Conservation (phyloP, 768 basidiomycete species). For the Tylopilus rubrobrunneus region DNA sequence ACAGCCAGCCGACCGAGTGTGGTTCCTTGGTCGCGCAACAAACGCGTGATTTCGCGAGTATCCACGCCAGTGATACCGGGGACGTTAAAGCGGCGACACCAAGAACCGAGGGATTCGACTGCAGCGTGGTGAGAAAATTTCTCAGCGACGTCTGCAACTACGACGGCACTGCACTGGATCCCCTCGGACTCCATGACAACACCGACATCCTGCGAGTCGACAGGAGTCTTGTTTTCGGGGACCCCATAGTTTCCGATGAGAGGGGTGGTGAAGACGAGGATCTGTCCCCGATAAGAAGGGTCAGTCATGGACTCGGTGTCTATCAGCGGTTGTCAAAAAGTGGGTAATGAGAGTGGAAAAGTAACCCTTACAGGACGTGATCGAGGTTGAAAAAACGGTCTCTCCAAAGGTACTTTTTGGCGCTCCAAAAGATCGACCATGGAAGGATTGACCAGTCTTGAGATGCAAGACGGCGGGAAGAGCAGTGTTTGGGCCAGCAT, state of each 20-base stretch:
- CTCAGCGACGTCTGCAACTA: constrained; percentile 93
- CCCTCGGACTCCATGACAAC: constrained; percentile 84
- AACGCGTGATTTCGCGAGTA: constrained; percentile 90
- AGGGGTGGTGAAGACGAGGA: constrained; percentile 97
- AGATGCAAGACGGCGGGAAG: constrained; percentile 86
- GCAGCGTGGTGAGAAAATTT: constrained; percentile 94
- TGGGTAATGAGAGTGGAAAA: constrained; percentile 3
- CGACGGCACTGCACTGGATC: constrained; percentile 88
- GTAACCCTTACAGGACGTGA: constrained; percentile 81
- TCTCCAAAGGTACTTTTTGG: constrained; percentile 88
- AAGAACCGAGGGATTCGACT: constrained; percentile 86
- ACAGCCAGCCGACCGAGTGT: constrained; percentile 90
- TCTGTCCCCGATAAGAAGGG: constrained; percentile 96
- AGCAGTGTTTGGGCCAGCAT: constrained; percentile 44
- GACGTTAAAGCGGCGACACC: constrained; percentile 87
- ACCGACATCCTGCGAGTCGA: constrained; percentile 74
- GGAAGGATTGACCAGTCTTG: constrained; percentile 91
- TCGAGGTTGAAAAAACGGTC: constrained; percentile 98
- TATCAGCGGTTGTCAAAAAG: constrained; percentile 30
- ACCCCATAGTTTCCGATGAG: constrained; percentile 99
- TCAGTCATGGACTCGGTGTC: constrained; percentile 99
- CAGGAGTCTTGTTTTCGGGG: constrained; percentile 70
- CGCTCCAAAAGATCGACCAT: constrained; percentile 86
- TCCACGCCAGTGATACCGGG: constrained; percentile 97
- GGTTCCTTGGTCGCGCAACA: constrained; percentile 95